Evolutionary conservation across 768 basidiomycete species (phyloP).

Genomic region (Inosperma sp.): DNA sequence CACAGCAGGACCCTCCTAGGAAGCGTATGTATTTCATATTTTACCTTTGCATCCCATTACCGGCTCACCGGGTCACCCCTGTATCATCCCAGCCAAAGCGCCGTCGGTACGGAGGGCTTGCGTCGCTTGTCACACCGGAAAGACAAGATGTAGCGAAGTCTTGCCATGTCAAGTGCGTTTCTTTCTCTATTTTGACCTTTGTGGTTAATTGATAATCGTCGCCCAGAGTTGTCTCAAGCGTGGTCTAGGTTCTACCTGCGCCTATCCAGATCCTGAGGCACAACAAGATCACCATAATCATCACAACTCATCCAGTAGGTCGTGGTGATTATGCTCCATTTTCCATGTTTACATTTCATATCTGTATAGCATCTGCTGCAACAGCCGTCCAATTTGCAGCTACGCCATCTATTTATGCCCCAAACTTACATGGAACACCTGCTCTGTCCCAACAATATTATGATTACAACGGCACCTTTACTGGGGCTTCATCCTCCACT

Average conservation of each 20-base stretch:
- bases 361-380: slow-evolving; percentile 21
- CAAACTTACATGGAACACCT: slow-evolving; percentile 37
- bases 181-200: slow-evolving; percentile 5
- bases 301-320: slow-evolving; percentile 25
- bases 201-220: slow-evolving; percentile 1
- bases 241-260: slow-evolving; percentile 62
- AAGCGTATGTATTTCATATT: slow-evolving; percentile 50
- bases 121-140: slow-evolving; percentile 75
- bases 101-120: slow-evolving; percentile 80
- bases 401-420: slow-evolving; percentile 48
- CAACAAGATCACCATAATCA: slow-evolving; percentile 39
- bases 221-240: slow-evolving; percentile 79
- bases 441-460: slow-evolving; percentile 66
- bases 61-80: slow-evolving; percentile 16
- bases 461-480: slow-evolving; percentile 68
- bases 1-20: slow-evolving; percentile 39
- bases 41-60: too few species aligned
- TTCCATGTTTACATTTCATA: slow-evolving; percentile 13
- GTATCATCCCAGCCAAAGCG: slow-evolving; percentile 55
- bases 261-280: slow-evolving; percentile 75
- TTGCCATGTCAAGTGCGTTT: slow-evolving; percentile 69
- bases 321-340: slow-evolving; percentile 10
- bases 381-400: slow-evolving; percentile 40
- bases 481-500: slow-evolving; percentile 66
- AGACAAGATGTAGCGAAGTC: slow-evolving; percentile 78